A percentile compares a stretch with the other conserved stretches of the same genome.
Evolutionary conservation across 305 asterid species (phyloP).

Genomic region (Caryopteris hybrid): DNA sequence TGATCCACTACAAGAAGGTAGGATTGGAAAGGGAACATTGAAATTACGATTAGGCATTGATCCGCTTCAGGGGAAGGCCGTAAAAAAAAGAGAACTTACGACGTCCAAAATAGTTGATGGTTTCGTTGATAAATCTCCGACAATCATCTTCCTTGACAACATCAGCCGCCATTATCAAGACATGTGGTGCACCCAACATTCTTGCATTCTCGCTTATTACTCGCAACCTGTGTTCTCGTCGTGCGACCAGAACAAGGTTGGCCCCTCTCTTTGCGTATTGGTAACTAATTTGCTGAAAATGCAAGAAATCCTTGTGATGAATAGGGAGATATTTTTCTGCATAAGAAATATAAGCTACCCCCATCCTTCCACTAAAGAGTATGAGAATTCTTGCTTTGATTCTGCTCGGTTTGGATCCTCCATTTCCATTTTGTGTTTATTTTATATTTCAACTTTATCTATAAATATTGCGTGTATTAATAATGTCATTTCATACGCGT

Average conservation of each 20-base stretch:
- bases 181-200: conserved; percentile 57
- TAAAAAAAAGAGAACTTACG: conserved; percentile 25
- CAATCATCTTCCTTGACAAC: conserved; percentile 97
- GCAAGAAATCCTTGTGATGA: neutral
- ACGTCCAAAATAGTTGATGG: conserved; percentile 57
- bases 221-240: conserved; percentile 70
- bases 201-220: conserved; percentile 77
- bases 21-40: neutral
- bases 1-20: conserved; percentile 69
- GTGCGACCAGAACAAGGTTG: conserved; percentile 76
- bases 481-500: no score
- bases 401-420: no score
- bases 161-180: conserved; percentile 83
- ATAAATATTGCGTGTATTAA: no score
- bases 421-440: no score
- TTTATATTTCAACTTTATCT: no score
- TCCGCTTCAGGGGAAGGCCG: no score
- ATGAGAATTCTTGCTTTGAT: no score
- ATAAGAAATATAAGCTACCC: no score
- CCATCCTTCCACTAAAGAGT: no score
- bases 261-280: conserved; percentile 83
- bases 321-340: no score
- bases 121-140: conserved; percentile 67
- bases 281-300: conserved; percentile 77
- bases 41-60: neutral